phyloP scores from a whole-genome alignment of 805 yeast genomes.

The Yarrowia phangngaensis region DNA sequence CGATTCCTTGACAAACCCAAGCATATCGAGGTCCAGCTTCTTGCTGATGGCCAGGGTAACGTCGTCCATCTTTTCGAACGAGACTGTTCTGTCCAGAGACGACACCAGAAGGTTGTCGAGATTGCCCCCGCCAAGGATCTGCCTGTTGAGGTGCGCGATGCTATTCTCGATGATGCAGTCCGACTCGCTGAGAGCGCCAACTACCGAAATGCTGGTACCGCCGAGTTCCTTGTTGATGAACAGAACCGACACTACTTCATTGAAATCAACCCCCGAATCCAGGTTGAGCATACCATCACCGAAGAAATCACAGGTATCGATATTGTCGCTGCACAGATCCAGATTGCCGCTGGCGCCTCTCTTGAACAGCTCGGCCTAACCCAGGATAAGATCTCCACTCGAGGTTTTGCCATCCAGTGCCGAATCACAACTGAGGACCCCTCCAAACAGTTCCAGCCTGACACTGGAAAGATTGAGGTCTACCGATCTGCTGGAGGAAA shows the following conservation, averaged over 20 bases:
- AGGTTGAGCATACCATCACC: constrained; percentile 97
- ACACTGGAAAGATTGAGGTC: constrained; percentile 96
- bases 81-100: constrained; percentile 99
- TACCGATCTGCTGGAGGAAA: constrained; percentile 99
- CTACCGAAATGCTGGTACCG: constrained; percentile 97
- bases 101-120: constrained; percentile 98
- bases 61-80: constrained; percentile 94
- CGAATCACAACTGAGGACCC: constrained; percentile 99
- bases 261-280: constrained; percentile 96
- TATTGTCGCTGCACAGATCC: constrained; percentile 96
- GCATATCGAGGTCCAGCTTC: constrained; percentile 94
- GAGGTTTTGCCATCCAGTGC: constrained; percentile 98
- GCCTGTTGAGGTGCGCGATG: constrained; percentile 78
- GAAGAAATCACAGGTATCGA: constrained; percentile 99
- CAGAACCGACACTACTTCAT: constrained; percentile 95
- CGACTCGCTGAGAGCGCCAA: constrained; percentile 82
- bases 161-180: constrained; percentile 92
- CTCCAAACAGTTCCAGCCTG: constrained; percentile 93
- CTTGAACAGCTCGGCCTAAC: constrained; percentile 84
- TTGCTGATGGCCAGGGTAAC: constrained; percentile 91
- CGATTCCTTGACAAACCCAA: constrained; percentile 92
- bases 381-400: constrained; percentile 90
- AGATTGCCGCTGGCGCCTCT: constrained; percentile 97
- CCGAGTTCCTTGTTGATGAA: constrained; percentile 90
- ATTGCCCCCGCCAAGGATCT: constrained; percentile 95